phyloP scores from a whole-genome alignment of 1,284 basidiomycete species.

The Vanrija humicola region DNA sequence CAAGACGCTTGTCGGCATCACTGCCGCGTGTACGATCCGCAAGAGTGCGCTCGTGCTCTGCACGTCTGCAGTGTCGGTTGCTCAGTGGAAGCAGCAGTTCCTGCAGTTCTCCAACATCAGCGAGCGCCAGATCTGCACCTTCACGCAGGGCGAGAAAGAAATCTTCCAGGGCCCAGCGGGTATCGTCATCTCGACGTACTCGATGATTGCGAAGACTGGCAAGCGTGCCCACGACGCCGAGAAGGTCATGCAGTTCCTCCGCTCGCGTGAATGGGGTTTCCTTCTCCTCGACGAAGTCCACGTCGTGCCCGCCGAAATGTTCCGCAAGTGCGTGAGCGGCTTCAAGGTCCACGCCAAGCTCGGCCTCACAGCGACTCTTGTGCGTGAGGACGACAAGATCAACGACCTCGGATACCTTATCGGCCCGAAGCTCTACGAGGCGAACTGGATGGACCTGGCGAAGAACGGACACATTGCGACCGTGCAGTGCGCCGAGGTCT shows the following conservation, averaged over 20 bases:
- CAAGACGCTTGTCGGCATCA: conserved; percentile 98
- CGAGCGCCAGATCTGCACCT: conserved; percentile 89
- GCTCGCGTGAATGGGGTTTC: conserved; percentile 93
- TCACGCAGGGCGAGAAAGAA: conserved; percentile 94
- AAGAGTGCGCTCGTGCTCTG: conserved; percentile 98
- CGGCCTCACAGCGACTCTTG: conserved; percentile 79
- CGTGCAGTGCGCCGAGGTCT: conserved; percentile 99
- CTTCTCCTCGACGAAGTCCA: conserved; percentile 94
- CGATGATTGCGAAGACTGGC: conserved; percentile 95
- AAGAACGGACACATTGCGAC: conserved; percentile 99
- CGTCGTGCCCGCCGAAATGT: conserved; percentile 96
- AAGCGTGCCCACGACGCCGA: conserved; percentile 94
- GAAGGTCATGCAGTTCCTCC: conserved; percentile 98
- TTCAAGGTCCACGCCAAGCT: conserved; percentile 98
- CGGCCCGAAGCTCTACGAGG: conserved; percentile 98
- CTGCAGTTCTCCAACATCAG: conserved; percentile 96
- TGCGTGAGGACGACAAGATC: conserved; percentile 99
- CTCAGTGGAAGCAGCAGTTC: conserved; percentile 97
- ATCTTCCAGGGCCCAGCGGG: conserved; percentile 82
- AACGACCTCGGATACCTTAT: conserved; percentile 98
- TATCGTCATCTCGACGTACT: conserved; percentile 95
- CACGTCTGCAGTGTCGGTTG: conserved; percentile 92
- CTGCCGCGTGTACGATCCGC: conserved; percentile 98
- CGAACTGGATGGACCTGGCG: conserved; percentile 99
- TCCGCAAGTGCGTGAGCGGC: conserved; percentile 88